Evolutionary conservation across 2,329 filamentous ascomycete genomes (phyloP).

Genomic region (Botrytis hyacinthi): DNA sequence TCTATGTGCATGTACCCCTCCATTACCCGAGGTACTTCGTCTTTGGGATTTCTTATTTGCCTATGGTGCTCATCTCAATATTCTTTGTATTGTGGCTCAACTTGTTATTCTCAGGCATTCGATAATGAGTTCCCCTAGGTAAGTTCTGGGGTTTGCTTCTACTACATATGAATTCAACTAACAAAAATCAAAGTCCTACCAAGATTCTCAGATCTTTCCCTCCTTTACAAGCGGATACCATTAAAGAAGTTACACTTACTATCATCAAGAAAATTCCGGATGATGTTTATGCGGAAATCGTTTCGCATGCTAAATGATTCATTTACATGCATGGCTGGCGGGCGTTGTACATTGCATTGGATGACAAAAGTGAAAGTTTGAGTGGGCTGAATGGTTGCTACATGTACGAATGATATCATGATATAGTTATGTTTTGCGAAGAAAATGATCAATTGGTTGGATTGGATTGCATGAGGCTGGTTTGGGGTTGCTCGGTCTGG

Average conservation of each 20-base stretch:
- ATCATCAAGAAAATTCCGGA: slow-evolving; percentile 89
- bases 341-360: background rate
- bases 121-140: slow-evolving; percentile 83
- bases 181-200: slow-evolving; percentile 66
- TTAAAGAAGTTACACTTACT: slow-evolving; percentile 80
- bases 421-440: background rate
- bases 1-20: slow-evolving; percentile 91
- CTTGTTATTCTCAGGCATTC: slow-evolving; percentile 83
- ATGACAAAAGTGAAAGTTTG: background rate
- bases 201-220: slow-evolving; percentile 88
- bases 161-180: slow-evolving; percentile 13
- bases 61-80: slow-evolving; percentile 91
- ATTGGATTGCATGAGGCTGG: background rate
- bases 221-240: slow-evolving; percentile 74
- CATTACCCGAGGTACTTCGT: slow-evolving; percentile 84
- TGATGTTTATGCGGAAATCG: slow-evolving; percentile 86
- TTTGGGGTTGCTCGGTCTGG: background rate
- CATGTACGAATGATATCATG: slow-evolving; percentile 6
- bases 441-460: background rate
- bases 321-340: background rate
- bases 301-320: slow-evolving; percentile 72
- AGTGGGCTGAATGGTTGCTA: background rate
- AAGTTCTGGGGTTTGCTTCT: slow-evolving; percentile 32
- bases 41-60: slow-evolving; percentile 98
- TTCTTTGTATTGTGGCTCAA: slow-evolving; percentile 94